Evolutionary conservation across 768 basidiomycete genomes (phyloP).

Genomic region (Suillus plorans): DNA sequence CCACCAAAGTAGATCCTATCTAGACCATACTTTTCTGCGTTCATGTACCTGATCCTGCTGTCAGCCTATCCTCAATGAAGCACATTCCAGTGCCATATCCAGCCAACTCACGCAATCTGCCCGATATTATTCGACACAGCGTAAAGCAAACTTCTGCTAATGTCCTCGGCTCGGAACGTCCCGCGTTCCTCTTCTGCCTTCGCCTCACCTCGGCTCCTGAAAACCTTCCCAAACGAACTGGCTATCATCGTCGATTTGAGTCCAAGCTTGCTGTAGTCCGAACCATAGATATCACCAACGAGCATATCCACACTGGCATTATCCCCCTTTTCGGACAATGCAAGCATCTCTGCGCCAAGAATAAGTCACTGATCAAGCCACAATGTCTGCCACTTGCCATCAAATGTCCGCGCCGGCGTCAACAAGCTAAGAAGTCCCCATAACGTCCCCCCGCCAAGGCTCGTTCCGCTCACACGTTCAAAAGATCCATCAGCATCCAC

Average conservation of each 20-base stretch:
- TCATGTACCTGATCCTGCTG: slow-evolving; percentile 68
- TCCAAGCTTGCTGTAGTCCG: slow-evolving; percentile 92
- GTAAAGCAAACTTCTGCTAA: slow-evolving; percentile 91
- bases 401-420: slow-evolving; percentile 94
- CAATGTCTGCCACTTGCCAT: slow-evolving; percentile 62
- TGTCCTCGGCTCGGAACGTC: slow-evolving; percentile 87
- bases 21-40: slow-evolving; percentile 96
- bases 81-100: slow-evolving; percentile 10
- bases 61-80: slow-evolving; percentile 16
- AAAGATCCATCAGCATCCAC: slow-evolving; percentile 94
- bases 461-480: slow-evolving; percentile 96
- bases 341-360: slow-evolving; percentile 80
- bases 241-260: slow-evolving; percentile 98
- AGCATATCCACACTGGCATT: slow-evolving; percentile 97
- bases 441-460: slow-evolving; percentile 93
- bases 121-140: slow-evolving; percentile 99
- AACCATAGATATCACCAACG: slow-evolving; percentile 99
- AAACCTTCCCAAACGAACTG: slow-evolving; percentile 97
- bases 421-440: slow-evolving; percentile 95
- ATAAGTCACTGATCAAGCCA: slow-evolving; percentile 6
- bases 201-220: slow-evolving; percentile 71
- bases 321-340: slow-evolving; percentile 90
- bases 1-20: slow-evolving; percentile 99
- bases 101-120: slow-evolving; percentile 89
- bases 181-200: slow-evolving; percentile 49